These are phyloP conservation scores for Ciborinia camelliae DNA, from an alignment of 2,329 filamentous ascomycete species.

Conservation along the genomic window DNA sequence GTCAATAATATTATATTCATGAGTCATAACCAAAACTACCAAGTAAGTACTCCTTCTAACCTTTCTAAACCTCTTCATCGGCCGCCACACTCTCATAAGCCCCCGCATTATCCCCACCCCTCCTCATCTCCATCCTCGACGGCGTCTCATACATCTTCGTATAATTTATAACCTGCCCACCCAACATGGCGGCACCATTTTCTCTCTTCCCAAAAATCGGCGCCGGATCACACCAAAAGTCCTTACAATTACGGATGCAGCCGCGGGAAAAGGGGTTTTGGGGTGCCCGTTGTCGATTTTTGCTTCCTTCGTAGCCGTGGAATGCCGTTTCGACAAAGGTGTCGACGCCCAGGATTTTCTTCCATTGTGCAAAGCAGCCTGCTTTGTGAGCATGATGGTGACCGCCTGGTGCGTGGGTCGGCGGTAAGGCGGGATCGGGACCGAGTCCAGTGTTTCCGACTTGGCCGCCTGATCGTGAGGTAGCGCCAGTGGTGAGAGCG, in stretches of 20 bases:
- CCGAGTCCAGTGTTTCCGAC: slow-evolving; percentile 64
- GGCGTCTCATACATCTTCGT: slow-evolving; percentile 82
- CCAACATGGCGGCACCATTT: slow-evolving; percentile 71
- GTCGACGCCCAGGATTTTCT: slow-evolving; percentile 81
- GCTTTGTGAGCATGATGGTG: slow-evolving; percentile 49
- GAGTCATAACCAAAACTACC: not conserved
- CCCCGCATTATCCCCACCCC: slow-evolving; percentile 25
- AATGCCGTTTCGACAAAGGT: slow-evolving; percentile 90
- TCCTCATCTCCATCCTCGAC: slow-evolving; percentile 39
- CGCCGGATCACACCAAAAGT: slow-evolving; percentile 93
- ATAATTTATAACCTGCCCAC: slow-evolving; percentile 80
- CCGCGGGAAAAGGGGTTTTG: slow-evolving; percentile 82
- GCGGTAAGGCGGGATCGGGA: slow-evolving; percentile 53
- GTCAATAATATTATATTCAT: not conserved
- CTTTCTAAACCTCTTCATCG: slow-evolving; percentile 33
- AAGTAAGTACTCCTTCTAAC: not conserved
- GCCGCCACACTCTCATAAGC: slow-evolving; percentile 34
- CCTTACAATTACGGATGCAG: slow-evolving; percentile 82
- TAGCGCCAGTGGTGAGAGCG: slow-evolving; percentile 70
- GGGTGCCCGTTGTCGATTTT: slow-evolving; percentile 48
- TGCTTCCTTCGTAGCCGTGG: slow-evolving; percentile 59
- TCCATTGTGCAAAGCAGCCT: slow-evolving; percentile 75
- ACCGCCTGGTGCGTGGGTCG: slow-evolving; percentile 40
- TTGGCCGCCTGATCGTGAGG: slow-evolving; percentile 63
- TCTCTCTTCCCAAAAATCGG: slow-evolving; percentile 74